Evolutionary conservation across 495 filamentous ascomycete species (phyloP), one percentile per base, ranked within the genome.

Genomic region (Xylaria flabelliformis): DNA sequence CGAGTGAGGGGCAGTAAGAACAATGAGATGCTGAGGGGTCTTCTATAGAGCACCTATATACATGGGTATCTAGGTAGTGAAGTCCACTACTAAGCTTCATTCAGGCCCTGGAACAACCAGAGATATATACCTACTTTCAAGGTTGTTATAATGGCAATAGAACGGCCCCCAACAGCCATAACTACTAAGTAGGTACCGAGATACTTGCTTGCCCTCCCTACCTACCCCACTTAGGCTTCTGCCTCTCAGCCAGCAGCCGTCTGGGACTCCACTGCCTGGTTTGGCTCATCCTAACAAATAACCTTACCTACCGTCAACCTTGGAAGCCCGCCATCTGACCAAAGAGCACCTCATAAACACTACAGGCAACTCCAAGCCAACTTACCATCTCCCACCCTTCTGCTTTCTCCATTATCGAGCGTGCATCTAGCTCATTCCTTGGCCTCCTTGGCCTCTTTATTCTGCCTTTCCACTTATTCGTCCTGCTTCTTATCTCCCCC

Each of bases 391-490:
- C 56, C 12, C 58, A 13, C 17, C 58, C 32, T n/a, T 19, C 58
- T 21, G 15, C 24, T 61, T 50, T 50, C 42, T 65, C 24, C 62
- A 64, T 65, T 19, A 15, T 34, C n/a, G 63, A 65, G 63, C 44
- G 63, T 10, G 26, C 42, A 65, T 64, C 12, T 46, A 41, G 26
- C 65, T 36, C 48, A 44, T 24, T 44, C 26, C 29, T 36, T 39
- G n/a, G 19, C 65, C 36, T 56, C 21, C 34, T 55, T 36, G 50
- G 15, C 64, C 17, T 50, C 24, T 7, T 21, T 56, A 26, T 15
- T 32, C 53, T 17, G 39, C 58, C 58, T 10, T 61, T 61, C 15
- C 55, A 19, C 24, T 3, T 29, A 32, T 21, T 51, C 51, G n/a
- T 34, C 39, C 32, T 21, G 42, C 12, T 21, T 24, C 39, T 44